These are phyloP conservation scores for Lactarius tabidus DNA, from an alignment of 768 basidiomycete genomes.

Conservation along the genomic window DNA sequence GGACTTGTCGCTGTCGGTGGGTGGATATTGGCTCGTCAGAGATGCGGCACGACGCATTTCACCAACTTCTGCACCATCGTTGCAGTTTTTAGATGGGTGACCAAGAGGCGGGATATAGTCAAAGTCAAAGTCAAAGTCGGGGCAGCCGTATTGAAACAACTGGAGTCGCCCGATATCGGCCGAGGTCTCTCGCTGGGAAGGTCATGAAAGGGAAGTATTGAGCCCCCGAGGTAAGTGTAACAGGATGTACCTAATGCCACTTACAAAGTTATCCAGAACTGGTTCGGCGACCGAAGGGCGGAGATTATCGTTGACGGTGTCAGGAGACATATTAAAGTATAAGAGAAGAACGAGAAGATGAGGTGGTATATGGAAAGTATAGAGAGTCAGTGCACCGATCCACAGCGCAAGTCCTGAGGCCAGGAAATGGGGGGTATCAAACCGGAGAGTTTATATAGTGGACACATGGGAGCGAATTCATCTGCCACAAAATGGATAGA, in stretches of 20 bases:
- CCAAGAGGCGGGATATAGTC: not conserved
- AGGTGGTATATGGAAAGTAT: not conserved
- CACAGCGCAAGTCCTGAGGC: not conserved
- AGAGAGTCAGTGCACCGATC: not conserved
- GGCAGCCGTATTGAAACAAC: not conserved
- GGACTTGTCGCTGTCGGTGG: not conserved
- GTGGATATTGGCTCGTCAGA: too few relatives aligned
- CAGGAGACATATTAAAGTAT: not conserved
- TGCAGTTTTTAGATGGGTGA: not conserved
- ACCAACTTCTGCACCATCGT: not conserved
- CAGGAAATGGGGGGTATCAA: not conserved
- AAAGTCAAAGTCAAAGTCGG: not conserved
- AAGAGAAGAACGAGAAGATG: not conserved
- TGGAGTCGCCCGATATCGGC: not conserved
- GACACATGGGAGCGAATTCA: not conserved
- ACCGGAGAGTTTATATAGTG: not conserved
- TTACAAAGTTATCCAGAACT: not conserved
- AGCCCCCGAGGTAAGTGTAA: not conserved
- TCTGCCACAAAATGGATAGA: slow-evolving; percentile 5
- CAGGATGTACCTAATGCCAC: not conserved
- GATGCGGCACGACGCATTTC: not conserved
- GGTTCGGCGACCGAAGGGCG: not conserved
- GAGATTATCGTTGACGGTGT: not conserved
- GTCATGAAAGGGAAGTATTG: not conserved
- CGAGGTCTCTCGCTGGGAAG: not conserved